Conservation (phyloP, 805 yeast genomes). For the Kurtzmaniella cleridarum region DNA sequence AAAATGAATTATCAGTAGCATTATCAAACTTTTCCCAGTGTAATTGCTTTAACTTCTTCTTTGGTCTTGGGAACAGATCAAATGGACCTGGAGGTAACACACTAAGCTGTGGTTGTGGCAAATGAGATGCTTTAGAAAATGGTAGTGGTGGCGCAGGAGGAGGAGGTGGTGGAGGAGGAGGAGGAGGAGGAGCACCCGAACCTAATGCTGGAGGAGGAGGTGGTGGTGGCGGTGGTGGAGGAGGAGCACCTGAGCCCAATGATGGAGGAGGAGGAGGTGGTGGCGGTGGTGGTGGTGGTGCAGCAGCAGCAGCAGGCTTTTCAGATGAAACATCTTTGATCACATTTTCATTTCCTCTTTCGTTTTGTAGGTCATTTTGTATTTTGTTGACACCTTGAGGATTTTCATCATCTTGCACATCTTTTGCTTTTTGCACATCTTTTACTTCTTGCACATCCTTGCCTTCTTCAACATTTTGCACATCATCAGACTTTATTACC, state of each 20-base stretch:
- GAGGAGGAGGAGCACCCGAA: constrained; percentile 12
- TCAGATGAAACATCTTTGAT: constrained; percentile 2
- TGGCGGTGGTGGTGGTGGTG: constrained; percentile 28
- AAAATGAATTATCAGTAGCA: constrained; percentile 50
- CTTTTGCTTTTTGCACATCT: no score
- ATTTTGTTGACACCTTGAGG: constrained; percentile 13
- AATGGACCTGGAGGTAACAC: constrained; percentile 15
- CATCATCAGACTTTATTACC: constrained; percentile 43
- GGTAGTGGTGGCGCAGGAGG: constrained; percentile 27
- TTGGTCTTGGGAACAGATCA: constrained; percentile 52
- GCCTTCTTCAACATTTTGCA: no score
- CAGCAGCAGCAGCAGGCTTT: constrained; percentile 8
- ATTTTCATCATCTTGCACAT: constrained; percentile 30
- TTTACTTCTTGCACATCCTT: no score
- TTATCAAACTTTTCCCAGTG: constrained; percentile 76
- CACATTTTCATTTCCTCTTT: constrained; percentile 2
- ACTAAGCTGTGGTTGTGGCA: constrained; percentile 10
- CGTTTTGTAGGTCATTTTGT: constrained; percentile 9
- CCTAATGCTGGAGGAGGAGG: constrained; percentile 15
- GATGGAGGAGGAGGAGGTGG: constrained; percentile 23
- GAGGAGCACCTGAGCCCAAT: constrained; percentile 9
- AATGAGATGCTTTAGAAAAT: constrained; percentile 1
- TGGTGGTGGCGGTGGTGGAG: constrained; percentile 20
- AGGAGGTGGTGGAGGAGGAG: constrained; percentile 16
- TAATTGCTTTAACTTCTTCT: constrained; percentile 63